Evolutionary conservation across 495 filamentous ascomycete genomes (phyloP).

Genomic region (Pyronema domesticum): DNA sequence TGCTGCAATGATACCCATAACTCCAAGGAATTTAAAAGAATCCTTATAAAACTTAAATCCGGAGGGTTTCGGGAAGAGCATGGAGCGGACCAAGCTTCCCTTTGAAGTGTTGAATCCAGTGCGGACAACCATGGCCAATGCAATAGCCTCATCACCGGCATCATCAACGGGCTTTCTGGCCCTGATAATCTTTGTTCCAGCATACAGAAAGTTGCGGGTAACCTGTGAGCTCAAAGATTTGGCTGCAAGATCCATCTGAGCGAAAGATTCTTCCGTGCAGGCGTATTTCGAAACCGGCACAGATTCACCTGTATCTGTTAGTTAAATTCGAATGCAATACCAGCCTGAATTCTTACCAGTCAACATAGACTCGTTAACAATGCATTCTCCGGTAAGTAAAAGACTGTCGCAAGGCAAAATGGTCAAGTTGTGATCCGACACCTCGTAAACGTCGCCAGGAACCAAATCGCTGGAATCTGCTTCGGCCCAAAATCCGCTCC

Average conservation of each 20-base stretch:
- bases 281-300: constrained; percentile 89
- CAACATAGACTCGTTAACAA: constrained; percentile 99
- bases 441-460: constrained; percentile 91
- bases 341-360: constrained; percentile 39
- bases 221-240: constrained; percentile 61
- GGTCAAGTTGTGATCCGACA: constrained; percentile 87
- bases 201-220: constrained; percentile 79
- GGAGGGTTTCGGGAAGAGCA: constrained; percentile 96
- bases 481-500: constrained; percentile 89
- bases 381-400: constrained; percentile 82
- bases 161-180: constrained; percentile 72
- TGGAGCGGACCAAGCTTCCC: constrained; percentile 85
- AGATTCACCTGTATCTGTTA: constrained; percentile 54
- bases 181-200: constrained; percentile 86
- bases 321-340: not conserved
- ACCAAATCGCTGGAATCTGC: constrained; percentile 75
- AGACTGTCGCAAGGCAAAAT: constrained; percentile 90
- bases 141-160: constrained; percentile 75
- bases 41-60: constrained; percentile 97
- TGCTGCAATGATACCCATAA: constrained; percentile 80
- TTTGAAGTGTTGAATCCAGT: constrained; percentile 97
- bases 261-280: constrained; percentile 63
- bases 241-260: constrained; percentile 52
- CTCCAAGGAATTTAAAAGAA: constrained; percentile 93
- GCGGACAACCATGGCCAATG: constrained; percentile 74